phyloP scores from a whole-genome alignment of 768 basidiomycete genomes.

The Trametes maxima region DNA sequence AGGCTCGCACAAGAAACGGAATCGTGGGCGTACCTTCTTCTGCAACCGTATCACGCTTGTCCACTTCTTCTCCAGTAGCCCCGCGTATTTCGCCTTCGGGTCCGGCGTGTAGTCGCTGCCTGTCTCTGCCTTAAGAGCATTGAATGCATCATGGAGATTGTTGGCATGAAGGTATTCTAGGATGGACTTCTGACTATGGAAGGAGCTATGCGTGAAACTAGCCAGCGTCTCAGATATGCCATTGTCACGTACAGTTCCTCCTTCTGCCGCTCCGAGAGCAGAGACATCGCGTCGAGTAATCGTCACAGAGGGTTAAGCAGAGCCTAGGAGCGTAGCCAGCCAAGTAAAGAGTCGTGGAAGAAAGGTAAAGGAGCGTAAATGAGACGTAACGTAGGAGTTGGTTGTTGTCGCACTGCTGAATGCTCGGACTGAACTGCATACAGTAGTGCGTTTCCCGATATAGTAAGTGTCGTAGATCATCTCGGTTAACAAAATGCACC shows the following conservation, averaged over 20 bases:
- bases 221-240: slow-evolving; percentile 3
- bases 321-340: not conserved
- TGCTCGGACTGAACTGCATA: slow-evolving; percentile 11
- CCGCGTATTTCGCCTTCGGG: slow-evolving; percentile 83
- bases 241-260: slow-evolving; percentile 47
- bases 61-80: slow-evolving; percentile 97
- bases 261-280: slow-evolving; percentile 49
- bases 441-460: slow-evolving; percentile 23
- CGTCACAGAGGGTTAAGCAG: not conserved
- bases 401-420: slow-evolving; percentile 7
- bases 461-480: slow-evolving; percentile 19
- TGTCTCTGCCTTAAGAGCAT: slow-evolving; percentile 56
- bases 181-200: slow-evolving; percentile 72
- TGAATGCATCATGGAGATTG: slow-evolving; percentile 63
- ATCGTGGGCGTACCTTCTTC: slow-evolving; percentile 68
- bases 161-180: slow-evolving; percentile 74
- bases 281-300: slow-evolving; percentile 37
- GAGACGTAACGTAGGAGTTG: slow-evolving; percentile 16
- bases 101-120: slow-evolving; percentile 73
- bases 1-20: not conserved
- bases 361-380: slow-evolving; percentile 17
- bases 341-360: not conserved
- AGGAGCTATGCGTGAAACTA: slow-evolving; percentile 19
- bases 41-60: slow-evolving; percentile 93
- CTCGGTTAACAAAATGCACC: not conserved